A percentile compares a stretch with the other conserved stretches of the same genome.
Evolutionary conservation across 2,329 filamentous ascomycete species (phyloP).

Genomic region (Aspergillus pseudoviridinutans): DNA sequence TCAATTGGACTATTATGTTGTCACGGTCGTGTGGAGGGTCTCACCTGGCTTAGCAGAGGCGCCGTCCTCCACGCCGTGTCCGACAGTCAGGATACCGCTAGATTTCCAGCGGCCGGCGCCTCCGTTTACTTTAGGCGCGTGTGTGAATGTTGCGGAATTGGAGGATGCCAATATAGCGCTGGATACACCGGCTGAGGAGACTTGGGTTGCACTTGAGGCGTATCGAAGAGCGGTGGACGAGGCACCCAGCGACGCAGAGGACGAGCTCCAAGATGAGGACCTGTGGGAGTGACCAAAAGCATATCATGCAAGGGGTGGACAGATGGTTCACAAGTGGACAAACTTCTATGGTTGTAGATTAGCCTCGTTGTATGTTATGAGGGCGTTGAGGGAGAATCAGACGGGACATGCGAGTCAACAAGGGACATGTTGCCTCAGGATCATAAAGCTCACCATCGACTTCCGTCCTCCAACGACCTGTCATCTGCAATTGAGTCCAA

Average conservation of each 20-base stretch:
- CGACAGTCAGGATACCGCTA: not conserved
- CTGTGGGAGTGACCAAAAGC: not conserved
- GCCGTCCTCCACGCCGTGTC: not conserved
- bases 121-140: not conserved
- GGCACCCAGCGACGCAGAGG: not conserved
- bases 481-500: too few species aligned
- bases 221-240: not conserved
- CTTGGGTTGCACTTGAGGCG: not conserved
- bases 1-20: constrained; percentile 45
- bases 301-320: not conserved
- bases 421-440: not conserved
- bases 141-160: not conserved
- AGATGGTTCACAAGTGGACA: not conserved
- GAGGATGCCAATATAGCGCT: not conserved
- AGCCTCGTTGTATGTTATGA: not conserved
- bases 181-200: not conserved
- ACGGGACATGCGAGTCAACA: not conserved
- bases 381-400: not conserved
- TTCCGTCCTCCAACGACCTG: too few species aligned
- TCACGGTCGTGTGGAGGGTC: constrained; percentile 35
- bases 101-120: not conserved
- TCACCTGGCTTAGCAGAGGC: not conserved
- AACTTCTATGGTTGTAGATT: not conserved
- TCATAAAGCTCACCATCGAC: not conserved
- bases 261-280: too few species aligned